phyloP scores from a whole-genome alignment of 164 flowering plant species.

The grape (Vitis vinifera) region ASM3070453v1 NC_081820.1:7870501-7871000 shows the following conservation, averaged over 20 bases:
- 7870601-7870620: conserved; percentile 70
- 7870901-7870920: conserved; percentile 42
- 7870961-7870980: no score
- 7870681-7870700: conserved; percentile 73
- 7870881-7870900: conserved; percentile 75
- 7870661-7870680: conserved; percentile 87
- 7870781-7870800: conserved; percentile 75
- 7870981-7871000: no score
- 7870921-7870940: conserved; percentile 59
- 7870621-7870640: conserved; percentile 81
- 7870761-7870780: conserved; percentile 82
- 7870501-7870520: no score
- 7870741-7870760: conserved; percentile 64
- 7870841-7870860: conserved; percentile 83
- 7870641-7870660: conserved; percentile 58
- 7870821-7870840: conserved; percentile 72
- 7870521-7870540: no score
- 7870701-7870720: conserved; percentile 46
- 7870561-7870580: conserved; percentile 45
- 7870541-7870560: conserved; percentile 30
- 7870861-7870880: conserved; percentile 83
- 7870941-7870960: conserved; percentile 54
- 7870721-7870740: conserved; percentile 79
- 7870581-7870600: conserved; percentile 63
- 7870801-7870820: conserved; percentile 94